Evolutionary conservation across 108 stramenopile genomes (phyloP).

Genomic region (Hondaea fermentalgiana): DNA sequence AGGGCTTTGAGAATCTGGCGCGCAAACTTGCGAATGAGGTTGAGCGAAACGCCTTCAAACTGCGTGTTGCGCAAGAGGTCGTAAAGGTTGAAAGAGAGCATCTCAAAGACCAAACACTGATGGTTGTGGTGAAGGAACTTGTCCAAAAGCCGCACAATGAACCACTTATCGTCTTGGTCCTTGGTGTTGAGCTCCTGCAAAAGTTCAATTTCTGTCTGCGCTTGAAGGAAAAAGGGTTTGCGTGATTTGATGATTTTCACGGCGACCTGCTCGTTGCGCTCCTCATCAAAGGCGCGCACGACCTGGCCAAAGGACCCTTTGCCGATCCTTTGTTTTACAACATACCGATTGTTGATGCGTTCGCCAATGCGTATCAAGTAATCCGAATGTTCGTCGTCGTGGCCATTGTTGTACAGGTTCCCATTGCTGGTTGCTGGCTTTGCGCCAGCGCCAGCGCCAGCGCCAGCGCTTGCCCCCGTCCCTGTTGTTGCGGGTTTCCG

Average conservation of each 20-base stretch:
- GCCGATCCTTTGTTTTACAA: slow-evolving; percentile 82
- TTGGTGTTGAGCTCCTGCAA: slow-evolving; percentile 57
- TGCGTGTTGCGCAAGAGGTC: slow-evolving; percentile 90
- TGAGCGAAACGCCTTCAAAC: slow-evolving; percentile 87
- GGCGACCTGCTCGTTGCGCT: slow-evolving; percentile 69
- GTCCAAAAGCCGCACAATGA: slow-evolving; percentile 76
- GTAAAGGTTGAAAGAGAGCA: slow-evolving; percentile 91
- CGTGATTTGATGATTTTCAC: slow-evolving; percentile 98
- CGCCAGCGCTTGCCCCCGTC: neutral
- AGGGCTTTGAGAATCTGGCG: slow-evolving; percentile 86
- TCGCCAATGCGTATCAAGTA: slow-evolving; percentile 79
- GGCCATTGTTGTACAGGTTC: slow-evolving; percentile 61
- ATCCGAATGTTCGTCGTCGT: slow-evolving; percentile 94
- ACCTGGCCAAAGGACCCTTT: slow-evolving; percentile 95
- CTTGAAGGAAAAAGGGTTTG: slow-evolving; percentile 87
- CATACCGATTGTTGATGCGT: slow-evolving; percentile 68
- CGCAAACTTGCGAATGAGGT: slow-evolving; percentile 88
- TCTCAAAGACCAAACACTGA: slow-evolving; percentile 90
- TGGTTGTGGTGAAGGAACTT: slow-evolving; percentile 84
- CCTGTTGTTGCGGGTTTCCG: neutral
- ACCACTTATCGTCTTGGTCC: slow-evolving; percentile 69
- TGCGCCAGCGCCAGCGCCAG: neutral
- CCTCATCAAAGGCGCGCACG: slow-evolving; percentile 67
- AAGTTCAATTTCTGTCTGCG: slow-evolving; percentile 87
- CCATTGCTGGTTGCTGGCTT: neutral